Evolutionary conservation across 495 filamentous ascomycete genomes (phyloP), one percentile per base, ranked within the genome.

Genomic region (Saxophila tyrrhenica): DNA sequence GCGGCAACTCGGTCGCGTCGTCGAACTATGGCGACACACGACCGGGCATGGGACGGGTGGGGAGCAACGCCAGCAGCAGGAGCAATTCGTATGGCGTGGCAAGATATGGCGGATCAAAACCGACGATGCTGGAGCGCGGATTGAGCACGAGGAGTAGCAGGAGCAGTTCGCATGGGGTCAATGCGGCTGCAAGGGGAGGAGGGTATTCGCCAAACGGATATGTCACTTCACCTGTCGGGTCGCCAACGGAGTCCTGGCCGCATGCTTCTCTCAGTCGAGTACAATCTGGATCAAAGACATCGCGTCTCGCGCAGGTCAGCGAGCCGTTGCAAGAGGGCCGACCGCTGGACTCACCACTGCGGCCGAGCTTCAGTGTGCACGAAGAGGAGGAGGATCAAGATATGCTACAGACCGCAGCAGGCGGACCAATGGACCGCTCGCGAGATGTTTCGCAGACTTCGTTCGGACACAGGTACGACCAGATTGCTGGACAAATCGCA

Each of bases 141-240:
- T n/a, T n/a, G 86, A 44, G 41, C 19, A 44, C 41, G 41, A 75
- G 74, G 44, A 80, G 81, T 35, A 82, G 80, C 60, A 73, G 78
- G 35, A 67, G 75, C 50, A 79, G 77, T 44, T 17, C 19, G 3
- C 7, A 17, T 16, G 85, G 79, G 59, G 89, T 85, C 7, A 81
- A 87, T 55, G 70, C 82, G 20, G 80, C 80, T 25, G 83, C 82
- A 11, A 73, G 84, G 25, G 74, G 76, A 35, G 85, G 83, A 32
- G 84, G 84, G 39, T 89, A 86, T 58, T 89, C 83, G 24, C 81
- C 83, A 8, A 76, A 51, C 10, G 57, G 57, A 16, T 59, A 50
- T 51, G 45, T 58, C 3, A 45, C 54, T 8, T 57, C 55, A 32
- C 59, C 55, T n/a, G 48, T 54, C 9, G 47, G 61, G 17, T 56